Evolutionary conservation across 2,329 filamentous ascomycete genomes (phyloP).

Genomic region (Pseudogymnoascus sp.): DNA sequence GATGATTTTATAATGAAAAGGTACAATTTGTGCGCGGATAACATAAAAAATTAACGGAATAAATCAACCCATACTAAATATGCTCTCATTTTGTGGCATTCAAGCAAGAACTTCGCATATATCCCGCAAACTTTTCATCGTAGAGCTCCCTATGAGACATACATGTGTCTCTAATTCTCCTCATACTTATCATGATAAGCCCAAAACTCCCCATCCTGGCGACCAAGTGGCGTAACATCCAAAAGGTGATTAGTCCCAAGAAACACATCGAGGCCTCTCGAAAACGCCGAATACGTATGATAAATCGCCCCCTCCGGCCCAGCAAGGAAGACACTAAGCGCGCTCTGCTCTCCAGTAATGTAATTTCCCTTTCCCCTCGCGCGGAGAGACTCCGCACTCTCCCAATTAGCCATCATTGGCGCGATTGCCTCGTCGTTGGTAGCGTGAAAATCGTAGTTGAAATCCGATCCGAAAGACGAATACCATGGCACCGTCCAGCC

Average conservation of each 20-base stretch:
- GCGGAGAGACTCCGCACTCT: background rate
- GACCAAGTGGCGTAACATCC: constrained; percentile 31
- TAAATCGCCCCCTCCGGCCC: constrained; percentile 27
- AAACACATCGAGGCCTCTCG: constrained; percentile 28
- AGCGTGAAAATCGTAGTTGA: constrained; percentile 35
- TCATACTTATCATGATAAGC: constrained; percentile 20
- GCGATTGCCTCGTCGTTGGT: constrained; percentile 27
- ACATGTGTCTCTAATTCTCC: background rate
- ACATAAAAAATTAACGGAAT: background rate
- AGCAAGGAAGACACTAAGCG: constrained; percentile 32
- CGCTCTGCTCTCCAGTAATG: constrained; percentile 30
- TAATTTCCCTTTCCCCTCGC: constrained; percentile 18
- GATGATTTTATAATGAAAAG: background rate
- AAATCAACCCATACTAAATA: background rate
- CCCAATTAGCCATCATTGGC: constrained; percentile 25
- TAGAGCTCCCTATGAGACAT: background rate
- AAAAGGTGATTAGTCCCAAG: constrained; percentile 28
- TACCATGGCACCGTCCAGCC: constrained; percentile 37
- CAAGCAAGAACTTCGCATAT: background rate
- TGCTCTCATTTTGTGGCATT: background rate
- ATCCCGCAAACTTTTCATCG: background rate
- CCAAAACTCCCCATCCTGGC: constrained; percentile 22
- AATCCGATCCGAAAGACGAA: constrained; percentile 30
- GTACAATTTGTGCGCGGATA: background rate
- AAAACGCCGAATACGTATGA: constrained; percentile 33